Conservation (phyloP, 257 asterid species). For the Nyctanthes arbortristis region DNA sequence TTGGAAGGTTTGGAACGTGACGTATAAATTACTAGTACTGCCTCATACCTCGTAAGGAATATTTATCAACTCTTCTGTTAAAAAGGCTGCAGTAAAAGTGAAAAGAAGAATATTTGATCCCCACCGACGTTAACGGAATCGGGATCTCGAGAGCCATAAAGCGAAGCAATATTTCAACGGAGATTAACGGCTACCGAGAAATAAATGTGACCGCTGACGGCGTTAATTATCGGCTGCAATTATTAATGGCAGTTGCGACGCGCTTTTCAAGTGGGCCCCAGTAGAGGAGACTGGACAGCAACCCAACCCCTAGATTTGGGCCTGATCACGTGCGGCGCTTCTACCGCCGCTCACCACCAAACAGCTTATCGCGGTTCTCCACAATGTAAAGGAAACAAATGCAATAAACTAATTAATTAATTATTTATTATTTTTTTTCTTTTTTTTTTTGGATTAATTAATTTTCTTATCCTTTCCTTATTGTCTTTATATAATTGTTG, state of each 20-base stretch:
- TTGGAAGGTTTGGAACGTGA: neutral
- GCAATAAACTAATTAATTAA: neutral
- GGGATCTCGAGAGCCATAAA: neutral
- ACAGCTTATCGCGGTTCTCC: slow-evolving; percentile 36
- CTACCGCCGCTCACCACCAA: neutral
- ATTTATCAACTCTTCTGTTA: neutral
- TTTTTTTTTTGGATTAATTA: too few species aligned
- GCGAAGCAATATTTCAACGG: neutral
- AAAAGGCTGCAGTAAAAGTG: neutral
- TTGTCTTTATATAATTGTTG: too few species aligned
- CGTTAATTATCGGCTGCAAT: slow-evolving; percentile 22
- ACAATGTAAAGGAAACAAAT: neutral
- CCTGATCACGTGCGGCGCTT: slow-evolving; percentile 5
- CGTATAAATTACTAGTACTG: neutral
- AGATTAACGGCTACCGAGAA: neutral
- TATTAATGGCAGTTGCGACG: slow-evolving; percentile 21
- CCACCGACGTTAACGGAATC: slow-evolving; percentile 20
- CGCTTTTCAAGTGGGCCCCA: slow-evolving; percentile 3
- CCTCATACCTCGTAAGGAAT: neutral
- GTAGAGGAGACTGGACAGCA: slow-evolving; percentile 3
- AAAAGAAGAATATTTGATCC: neutral
- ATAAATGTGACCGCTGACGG: slow-evolving; percentile 26
- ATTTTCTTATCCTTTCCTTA: too few species aligned
- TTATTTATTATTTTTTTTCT: too few species aligned
- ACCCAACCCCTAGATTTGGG: slow-evolving; percentile 7